These are phyloP conservation scores for Tephrocybe rancida DNA, from an alignment of 768 basidiomycete genomes.

Conservation along the genomic window DNA sequence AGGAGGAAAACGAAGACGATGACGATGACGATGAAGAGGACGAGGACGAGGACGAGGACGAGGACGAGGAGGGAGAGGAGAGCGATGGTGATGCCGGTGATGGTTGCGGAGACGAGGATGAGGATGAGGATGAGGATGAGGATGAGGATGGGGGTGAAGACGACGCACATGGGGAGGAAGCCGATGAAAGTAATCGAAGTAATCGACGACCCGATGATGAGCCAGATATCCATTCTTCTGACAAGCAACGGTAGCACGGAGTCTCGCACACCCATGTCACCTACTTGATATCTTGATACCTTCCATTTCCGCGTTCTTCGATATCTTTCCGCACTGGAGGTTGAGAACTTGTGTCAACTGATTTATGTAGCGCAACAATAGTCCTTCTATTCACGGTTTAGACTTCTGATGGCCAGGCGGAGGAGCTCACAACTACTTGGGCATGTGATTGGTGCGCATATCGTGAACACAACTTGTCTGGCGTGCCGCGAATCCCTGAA, in stretches of 20 bases:
- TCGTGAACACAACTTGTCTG: no score
- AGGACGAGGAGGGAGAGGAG: constrained; percentile 25
- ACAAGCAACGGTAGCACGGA: neutral
- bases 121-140: constrained; percentile 6
- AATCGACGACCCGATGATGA: neutral
- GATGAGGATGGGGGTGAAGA: neutral
- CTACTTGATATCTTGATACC: no score
- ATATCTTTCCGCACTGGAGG: no score
- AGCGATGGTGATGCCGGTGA: constrained; percentile 21
- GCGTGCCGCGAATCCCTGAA: no score
- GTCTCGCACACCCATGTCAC: neutral
- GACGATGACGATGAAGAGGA: constrained; percentile 29
- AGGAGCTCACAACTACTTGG: no score
- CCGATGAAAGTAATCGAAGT: neutral
- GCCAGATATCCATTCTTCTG: neutral
- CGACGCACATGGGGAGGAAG: neutral
- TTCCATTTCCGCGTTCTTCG: no score
- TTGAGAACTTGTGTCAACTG: no score
- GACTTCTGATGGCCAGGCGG: no score
- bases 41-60: constrained; percentile 31
- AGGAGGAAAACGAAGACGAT: constrained; percentile 30
- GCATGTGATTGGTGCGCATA: no score
- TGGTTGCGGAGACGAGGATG: constrained; percentile 14
- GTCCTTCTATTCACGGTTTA: no score
- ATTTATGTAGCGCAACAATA: no score